Percentiles rank a stretch among this genome's conserved stretches.
phyloP scores from a whole-genome alignment of 495 filamentous ascomycete species.

The Bryoglossum gracile region DNA sequence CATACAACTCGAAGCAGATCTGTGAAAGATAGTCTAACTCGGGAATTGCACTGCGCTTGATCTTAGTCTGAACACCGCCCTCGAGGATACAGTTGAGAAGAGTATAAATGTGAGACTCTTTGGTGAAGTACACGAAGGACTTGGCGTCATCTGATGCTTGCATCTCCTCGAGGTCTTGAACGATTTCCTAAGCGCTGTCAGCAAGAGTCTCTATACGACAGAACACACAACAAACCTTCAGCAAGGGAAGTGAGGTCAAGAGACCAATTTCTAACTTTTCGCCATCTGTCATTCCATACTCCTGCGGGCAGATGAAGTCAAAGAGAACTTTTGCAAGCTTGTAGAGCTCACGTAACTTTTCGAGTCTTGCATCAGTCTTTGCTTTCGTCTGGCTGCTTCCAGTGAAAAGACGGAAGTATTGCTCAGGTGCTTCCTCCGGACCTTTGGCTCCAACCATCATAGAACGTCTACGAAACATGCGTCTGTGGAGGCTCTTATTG shows the following conservation, averaged over 20 bases:
- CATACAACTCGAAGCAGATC: slow-evolving; percentile 96
- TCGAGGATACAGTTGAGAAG: slow-evolving; percentile 96
- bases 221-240: slow-evolving; percentile 41
- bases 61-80: slow-evolving; percentile 89
- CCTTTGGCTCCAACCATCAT: slow-evolving; percentile 31
- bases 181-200: slow-evolving; percentile 56
- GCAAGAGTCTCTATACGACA: not conserved
- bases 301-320: slow-evolving; percentile 96
- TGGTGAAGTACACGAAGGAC: slow-evolving; percentile 97
- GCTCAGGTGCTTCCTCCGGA: slow-evolving; percentile 19
- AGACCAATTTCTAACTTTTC: slow-evolving; percentile 98
- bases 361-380: slow-evolving; percentile 76
- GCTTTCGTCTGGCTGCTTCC: slow-evolving; percentile 70
- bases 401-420: slow-evolving; percentile 83
- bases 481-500: slow-evolving; percentile 37
- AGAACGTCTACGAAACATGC: slow-evolving; percentile 43
- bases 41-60: slow-evolving; percentile 81
- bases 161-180: slow-evolving; percentile 93
- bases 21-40: slow-evolving; percentile 97
- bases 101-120: slow-evolving; percentile 97
- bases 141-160: slow-evolving; percentile 90
- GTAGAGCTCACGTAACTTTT: slow-evolving; percentile 86
- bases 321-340: slow-evolving; percentile 90
- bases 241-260: slow-evolving; percentile 81
- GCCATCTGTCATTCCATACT: slow-evolving; percentile 88